Evolutionary conservation across 2,329 filamentous ascomycete species (phyloP), one percentile per base, ranked within the genome.

Genomic region (Amauroascus niger): DNA sequence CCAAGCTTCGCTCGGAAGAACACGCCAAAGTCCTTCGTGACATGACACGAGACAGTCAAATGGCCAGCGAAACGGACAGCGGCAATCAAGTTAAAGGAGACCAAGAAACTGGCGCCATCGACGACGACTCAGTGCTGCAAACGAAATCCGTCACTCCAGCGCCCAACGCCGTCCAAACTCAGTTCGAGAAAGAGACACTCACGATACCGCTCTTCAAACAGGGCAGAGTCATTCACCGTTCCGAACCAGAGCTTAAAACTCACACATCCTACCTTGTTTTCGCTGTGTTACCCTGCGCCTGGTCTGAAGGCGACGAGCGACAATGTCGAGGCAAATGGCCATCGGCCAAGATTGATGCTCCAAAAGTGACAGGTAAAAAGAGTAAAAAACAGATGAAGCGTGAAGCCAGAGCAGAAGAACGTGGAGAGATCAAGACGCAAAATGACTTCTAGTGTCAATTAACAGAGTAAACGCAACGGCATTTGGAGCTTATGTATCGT

Each of bases 261-360:
- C 93, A 98, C 70, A 98, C 93, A 0, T 93, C 87, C n/a, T 98
- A 98, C 67, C 78, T 98, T 3, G 86, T 94, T 3, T 98, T 98
- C 72, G 93, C 93, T 0, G 75, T 93, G 2, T 71, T 98, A 56
- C 91, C 93, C n/a, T 78, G 82, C 41, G 83, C 87, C 58, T 98
- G 93, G 93, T 83, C 76, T 0, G 84, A 81, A 33, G 86, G 86
- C 56, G 88, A 95, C 60, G 93, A 98, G 70, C 78, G 78, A 30
- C 77, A 77, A 28, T 82, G 83, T 49, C 71, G 78, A 59, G 74
- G 78, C 50, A 80, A 77, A 58, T 88, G 83, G 79, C 81, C 82
- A 0, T 79, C 80, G 16, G 57, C 59, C 4, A 54, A 54, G 6
- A 30, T 22, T 30, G 41, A 47, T 8, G 61, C 63, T 37, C 58